phyloP scores from a whole-genome alignment of 2,329 filamentous ascomycete species.

The Scleromitrula shiraiana region DNA sequence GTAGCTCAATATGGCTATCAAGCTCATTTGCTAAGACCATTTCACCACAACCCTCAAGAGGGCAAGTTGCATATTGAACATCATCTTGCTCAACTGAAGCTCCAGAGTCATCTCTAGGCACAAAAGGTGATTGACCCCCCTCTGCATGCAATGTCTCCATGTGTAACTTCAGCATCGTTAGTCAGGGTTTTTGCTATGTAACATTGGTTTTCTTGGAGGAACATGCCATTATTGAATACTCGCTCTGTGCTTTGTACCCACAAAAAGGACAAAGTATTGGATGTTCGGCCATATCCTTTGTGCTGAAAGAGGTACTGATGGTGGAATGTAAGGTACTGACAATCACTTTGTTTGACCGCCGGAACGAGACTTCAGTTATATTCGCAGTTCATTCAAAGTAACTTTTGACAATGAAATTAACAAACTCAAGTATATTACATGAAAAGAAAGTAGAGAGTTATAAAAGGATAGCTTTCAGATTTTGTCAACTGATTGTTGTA shows the following conservation, averaged over 20 bases:
- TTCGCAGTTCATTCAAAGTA: not conserved
- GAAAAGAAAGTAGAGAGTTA: not conserved
- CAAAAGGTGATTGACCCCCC: constrained; percentile 26
- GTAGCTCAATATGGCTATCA: constrained; percentile 51
- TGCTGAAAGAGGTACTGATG: not conserved
- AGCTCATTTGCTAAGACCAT: constrained; percentile 44
- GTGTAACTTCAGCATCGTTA: constrained; percentile 22
- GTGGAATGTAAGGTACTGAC: too few relatives aligned
- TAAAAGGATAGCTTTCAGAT: too few relatives aligned
- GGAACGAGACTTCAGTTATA: too few relatives aligned
- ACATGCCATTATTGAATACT: constrained; percentile 35
- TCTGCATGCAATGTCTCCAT: constrained; percentile 29
- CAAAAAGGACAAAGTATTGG: constrained; percentile 34
- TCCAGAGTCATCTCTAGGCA: constrained; percentile 24
- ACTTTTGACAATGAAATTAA: not conserved
- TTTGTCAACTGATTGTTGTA: too few relatives aligned
- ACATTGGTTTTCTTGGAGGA: constrained; percentile 8
- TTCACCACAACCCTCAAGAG: constrained; percentile 51
- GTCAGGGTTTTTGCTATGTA: not conserved
- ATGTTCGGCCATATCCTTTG: not conserved
- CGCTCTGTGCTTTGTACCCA: constrained; percentile 27
- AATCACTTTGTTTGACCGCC: not conserved
- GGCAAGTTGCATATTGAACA: constrained; percentile 43
- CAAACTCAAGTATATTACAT: not conserved
- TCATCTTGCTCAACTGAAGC: constrained; percentile 26